Evolutionary conservation across 805 yeast genomes (phyloP), one percentile per base, ranked within the genome.

Genomic region (Kluyveromyces lactis): DNA sequence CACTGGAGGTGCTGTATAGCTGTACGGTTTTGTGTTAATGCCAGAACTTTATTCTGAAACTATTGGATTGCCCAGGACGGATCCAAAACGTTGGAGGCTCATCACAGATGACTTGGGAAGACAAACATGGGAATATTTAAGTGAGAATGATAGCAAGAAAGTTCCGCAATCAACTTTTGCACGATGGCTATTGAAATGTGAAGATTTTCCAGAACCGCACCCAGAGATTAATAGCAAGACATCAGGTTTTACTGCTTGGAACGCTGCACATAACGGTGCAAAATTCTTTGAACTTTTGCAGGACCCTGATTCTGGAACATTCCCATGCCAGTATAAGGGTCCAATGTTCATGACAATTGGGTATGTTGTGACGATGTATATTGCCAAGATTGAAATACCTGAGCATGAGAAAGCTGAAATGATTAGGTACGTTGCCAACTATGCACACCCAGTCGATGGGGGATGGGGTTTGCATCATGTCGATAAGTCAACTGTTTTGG

Each of bases 301-400:
- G 56, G 90, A 83, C 40, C 70, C 72, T 18, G 60, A 66, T 1
- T 73, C 80, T n/a, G 99, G 98, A 0, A 76, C 79, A 6, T 85
- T 90, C 63, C 96, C 97, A 1, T 77, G 82, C 51, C 95, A 86
- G 56, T 92, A 92, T 55, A 87, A 87, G 47, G 99, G 99, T 2
- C 99, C 99, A 2, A 89, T 90, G 96, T 92, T 92, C 60, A 79
- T 92, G 86, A 77, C 92, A 0, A 81, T 89, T 42, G 97, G 98
- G 1, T 85, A 81, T 50, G 77, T 92, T 18, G 83, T 74, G 0
- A 77, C 85, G 1, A 71, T 74, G 46, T 85, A 87, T 60, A 78
- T 79, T 56, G 73, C 89, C 10, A 73, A 75, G 27, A 70, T 77
- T 0, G 74, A 73, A 9, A 82, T 92, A 27, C 80, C 89, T 0